Conservation (phyloP, 257 asterid species). For the Orobanche coerulescens region DNA sequence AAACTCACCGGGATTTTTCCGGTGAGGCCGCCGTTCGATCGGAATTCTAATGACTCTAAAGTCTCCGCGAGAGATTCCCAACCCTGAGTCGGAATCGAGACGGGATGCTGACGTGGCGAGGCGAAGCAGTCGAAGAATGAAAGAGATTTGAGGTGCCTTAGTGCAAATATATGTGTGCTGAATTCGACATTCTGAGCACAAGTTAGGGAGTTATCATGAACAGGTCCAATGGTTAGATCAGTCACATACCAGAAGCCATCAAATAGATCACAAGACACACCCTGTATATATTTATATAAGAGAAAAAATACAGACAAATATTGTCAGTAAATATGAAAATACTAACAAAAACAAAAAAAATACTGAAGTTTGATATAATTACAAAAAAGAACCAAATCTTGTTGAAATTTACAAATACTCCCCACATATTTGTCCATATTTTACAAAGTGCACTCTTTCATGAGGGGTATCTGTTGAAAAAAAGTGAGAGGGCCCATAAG, state of each 20-base stretch:
- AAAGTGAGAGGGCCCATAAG: no score
- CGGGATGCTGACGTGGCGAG: constrained; percentile 26
- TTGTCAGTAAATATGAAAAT: no score
- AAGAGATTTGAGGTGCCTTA: constrained; percentile 61
- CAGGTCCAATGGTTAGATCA: constrained; percentile 63
- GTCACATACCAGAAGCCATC: constrained; percentile 90
- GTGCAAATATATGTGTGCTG: constrained; percentile 41
- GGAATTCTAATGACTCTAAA: constrained; percentile 60
- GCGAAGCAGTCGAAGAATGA: constrained; percentile 69
- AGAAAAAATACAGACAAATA: background rate
- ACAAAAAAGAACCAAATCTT: no score
- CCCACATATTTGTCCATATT: no score
- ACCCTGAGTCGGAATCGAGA: constrained; percentile 41
- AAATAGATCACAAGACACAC: constrained; percentile 79
- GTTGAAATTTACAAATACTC: no score
- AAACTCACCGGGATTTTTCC: constrained; percentile 53
- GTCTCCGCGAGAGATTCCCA: constrained; percentile 54
- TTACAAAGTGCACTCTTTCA: no score
- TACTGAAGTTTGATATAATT: no score
- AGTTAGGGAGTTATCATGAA: constrained; percentile 80
- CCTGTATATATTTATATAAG: no score
- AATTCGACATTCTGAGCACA: constrained; percentile 57
- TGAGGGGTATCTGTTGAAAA: no score
- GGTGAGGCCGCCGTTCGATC: constrained; percentile 62
- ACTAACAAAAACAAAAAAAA: no score